Conservation (phyloP, 2,329 filamentous ascomycete genomes). For the Trichoderma harzianum region DNA sequence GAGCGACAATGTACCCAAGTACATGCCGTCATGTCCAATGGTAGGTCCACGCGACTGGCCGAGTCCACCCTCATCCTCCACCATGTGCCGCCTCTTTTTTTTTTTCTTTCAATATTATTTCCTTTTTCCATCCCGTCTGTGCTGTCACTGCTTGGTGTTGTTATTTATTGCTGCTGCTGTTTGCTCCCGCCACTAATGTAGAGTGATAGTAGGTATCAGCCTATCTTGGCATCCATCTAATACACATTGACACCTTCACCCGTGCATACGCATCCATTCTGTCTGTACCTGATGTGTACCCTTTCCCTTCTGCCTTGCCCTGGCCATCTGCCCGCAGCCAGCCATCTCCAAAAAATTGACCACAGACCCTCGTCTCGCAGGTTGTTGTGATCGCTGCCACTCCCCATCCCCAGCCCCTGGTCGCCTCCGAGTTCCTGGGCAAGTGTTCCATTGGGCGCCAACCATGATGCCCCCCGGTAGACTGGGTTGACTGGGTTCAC, state of each 20-base stretch:
- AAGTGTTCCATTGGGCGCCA: conserved; percentile 9
- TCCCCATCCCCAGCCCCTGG: neutral
- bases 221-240: too few species aligned
- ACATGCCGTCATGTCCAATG: neutral
- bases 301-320: neutral
- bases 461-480: neutral
- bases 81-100: neutral
- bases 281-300: neutral
- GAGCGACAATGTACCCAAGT: neutral
- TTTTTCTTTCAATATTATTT: neutral
- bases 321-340: neutral
- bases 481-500: neutral
- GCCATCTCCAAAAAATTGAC: neutral
- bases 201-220: neutral
- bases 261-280: too few species aligned
- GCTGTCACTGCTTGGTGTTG: neutral
- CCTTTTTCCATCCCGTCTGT: neutral
- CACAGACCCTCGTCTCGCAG: neutral
- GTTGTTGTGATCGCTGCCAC: conserved; percentile 8
- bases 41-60: neutral
- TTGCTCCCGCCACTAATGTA: neutral
- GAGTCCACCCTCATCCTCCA: neutral
- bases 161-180: neutral
- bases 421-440: conserved; percentile 12
- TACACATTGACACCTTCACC: too few species aligned